Conservation (phyloP, 202 grass and related monocot genomes). For the Alloteropsis angusta region DNA sequence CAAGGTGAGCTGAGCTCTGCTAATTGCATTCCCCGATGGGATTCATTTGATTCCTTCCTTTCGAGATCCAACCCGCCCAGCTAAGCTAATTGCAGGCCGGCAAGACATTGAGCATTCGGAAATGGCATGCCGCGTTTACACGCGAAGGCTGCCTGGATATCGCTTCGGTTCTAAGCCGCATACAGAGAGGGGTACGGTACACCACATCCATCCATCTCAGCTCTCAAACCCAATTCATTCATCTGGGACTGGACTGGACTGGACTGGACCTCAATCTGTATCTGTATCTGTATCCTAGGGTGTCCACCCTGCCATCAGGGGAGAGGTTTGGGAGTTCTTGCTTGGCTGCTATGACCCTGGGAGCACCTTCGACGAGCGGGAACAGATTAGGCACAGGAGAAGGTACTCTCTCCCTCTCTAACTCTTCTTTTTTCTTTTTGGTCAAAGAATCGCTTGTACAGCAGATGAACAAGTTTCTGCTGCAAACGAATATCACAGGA, state of each 20-base stretch:
- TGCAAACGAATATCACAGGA: slow-evolving; percentile 25
- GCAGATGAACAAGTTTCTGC: background rate
- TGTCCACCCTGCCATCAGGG: slow-evolving; percentile 85
- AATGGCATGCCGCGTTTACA: slow-evolving; percentile 77
- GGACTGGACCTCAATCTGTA: background rate
- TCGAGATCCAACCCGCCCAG: background rate
- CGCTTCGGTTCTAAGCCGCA: slow-evolving; percentile 69
- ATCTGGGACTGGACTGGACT: too few relatives aligned
- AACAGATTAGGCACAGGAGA: slow-evolving; percentile 65
- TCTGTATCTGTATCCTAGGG: slow-evolving; percentile 39
- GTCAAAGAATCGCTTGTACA: too few relatives aligned
- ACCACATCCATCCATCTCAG: background rate
- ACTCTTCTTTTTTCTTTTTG: too few relatives aligned
- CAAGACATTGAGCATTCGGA: slow-evolving; percentile 74
- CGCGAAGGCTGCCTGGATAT: slow-evolving; percentile 65
- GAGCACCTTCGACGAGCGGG: slow-evolving; percentile 82
- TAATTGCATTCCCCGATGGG: too few relatives aligned
- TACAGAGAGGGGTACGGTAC: slow-evolving; percentile 69
- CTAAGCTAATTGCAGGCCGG: slow-evolving; percentile 51
- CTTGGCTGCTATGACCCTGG: slow-evolving; percentile 77
- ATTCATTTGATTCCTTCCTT: too few relatives aligned
- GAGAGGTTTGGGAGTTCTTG: slow-evolving; percentile 95
- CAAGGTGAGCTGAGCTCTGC: too few relatives aligned
- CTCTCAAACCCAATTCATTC: background rate
- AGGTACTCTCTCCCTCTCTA: slow-evolving; percentile 26